These are phyloP conservation scores for Hymenoscyphus albidus DNA, from an alignment of 2,329 filamentous ascomycete species.

Conservation along the genomic window DNA sequence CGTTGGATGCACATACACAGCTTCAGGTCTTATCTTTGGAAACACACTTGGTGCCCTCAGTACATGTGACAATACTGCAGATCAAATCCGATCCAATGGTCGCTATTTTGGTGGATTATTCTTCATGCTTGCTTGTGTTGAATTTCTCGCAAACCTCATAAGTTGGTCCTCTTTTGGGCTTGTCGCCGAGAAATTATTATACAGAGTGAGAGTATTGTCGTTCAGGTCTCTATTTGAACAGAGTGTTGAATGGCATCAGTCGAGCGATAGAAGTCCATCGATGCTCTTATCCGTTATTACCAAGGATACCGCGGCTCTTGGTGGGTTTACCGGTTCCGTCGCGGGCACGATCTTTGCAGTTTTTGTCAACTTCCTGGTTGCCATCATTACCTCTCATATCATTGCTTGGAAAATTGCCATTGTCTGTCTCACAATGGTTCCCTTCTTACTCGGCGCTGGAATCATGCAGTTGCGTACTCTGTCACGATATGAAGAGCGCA, in stretches of 20 bases:
- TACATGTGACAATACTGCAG: constrained; percentile 37
- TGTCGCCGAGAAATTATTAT: constrained; percentile 61
- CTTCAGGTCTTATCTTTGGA: constrained; percentile 54
- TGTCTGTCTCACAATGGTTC: constrained; percentile 37
- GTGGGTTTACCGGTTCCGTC: constrained; percentile 65
- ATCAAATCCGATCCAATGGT: constrained; percentile 28
- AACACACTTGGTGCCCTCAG: constrained; percentile 49
- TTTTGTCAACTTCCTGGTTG: constrained; percentile 62
- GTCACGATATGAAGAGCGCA: constrained; percentile 57
- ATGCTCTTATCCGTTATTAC: constrained; percentile 66
- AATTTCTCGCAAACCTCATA: constrained; percentile 59
- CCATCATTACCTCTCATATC: constrained; percentile 65
- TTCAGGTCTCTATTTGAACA: constrained; percentile 62
- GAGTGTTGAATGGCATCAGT: constrained; percentile 68
- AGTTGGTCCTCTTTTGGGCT: constrained; percentile 53
- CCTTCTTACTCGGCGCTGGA: constrained; percentile 55
- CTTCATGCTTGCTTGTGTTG: constrained; percentile 51
- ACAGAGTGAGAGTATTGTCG: constrained; percentile 49
- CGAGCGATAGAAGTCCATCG: constrained; percentile 57
- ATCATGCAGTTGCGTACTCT: constrained; percentile 59
- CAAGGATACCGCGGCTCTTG: constrained; percentile 62
- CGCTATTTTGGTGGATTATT: constrained; percentile 40
- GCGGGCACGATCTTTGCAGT: constrained; percentile 67
- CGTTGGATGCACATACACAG: constrained; percentile 51
- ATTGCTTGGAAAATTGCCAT: constrained; percentile 73